Percentiles rank a stretch among this genome's conserved stretches.
These are phyloP conservation scores for Cucumis hystrix DNA, from an alignment of 306 rosid genomes.

Conservation along the genomic window DNA sequence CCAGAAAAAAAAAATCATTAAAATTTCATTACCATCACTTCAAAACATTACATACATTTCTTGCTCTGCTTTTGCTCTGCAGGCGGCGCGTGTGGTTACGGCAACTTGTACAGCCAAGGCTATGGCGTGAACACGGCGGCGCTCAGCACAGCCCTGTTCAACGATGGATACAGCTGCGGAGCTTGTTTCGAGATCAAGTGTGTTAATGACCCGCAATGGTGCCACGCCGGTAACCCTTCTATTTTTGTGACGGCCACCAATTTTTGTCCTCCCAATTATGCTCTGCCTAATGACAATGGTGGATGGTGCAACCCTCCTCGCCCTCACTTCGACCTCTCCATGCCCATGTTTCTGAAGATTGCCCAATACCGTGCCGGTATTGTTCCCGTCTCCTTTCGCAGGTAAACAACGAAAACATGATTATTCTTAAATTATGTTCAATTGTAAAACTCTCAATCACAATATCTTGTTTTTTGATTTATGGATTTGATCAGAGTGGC, in stretches of 20 bases:
- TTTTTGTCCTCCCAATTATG: slow-evolving; percentile 41
- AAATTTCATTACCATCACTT: no score
- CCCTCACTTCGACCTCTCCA: slow-evolving; percentile 55
- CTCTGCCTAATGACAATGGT: slow-evolving; percentile 41
- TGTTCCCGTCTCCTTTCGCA: slow-evolving; percentile 51
- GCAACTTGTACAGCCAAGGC: not conserved
- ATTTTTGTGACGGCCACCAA: slow-evolving; percentile 48
- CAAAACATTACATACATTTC: not conserved
- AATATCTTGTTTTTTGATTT: not conserved
- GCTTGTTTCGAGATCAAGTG: slow-evolving; percentile 55
- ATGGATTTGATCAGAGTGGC: slow-evolving; percentile 20
- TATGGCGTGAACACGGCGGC: slow-evolving; percentile 6
- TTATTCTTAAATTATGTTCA: not conserved
- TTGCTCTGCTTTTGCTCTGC: not conserved
- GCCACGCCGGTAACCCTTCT: slow-evolving; percentile 52
- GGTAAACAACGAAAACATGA: slow-evolving; percentile 13
- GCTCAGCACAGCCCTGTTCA: not conserved
- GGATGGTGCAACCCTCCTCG: slow-evolving; percentile 69
- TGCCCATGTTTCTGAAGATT: slow-evolving; percentile 45
- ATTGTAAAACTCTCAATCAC: not conserved
- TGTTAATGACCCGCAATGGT: slow-evolving; percentile 33
- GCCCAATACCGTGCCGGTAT: slow-evolving; percentile 52
- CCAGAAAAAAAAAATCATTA: not conserved
- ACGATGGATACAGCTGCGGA: slow-evolving; percentile 28
- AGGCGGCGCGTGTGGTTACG: slow-evolving; percentile 1